Evolutionary conservation across 331 rosid genomes (phyloP).

Genomic region (Cucumis variabilis): DNA sequence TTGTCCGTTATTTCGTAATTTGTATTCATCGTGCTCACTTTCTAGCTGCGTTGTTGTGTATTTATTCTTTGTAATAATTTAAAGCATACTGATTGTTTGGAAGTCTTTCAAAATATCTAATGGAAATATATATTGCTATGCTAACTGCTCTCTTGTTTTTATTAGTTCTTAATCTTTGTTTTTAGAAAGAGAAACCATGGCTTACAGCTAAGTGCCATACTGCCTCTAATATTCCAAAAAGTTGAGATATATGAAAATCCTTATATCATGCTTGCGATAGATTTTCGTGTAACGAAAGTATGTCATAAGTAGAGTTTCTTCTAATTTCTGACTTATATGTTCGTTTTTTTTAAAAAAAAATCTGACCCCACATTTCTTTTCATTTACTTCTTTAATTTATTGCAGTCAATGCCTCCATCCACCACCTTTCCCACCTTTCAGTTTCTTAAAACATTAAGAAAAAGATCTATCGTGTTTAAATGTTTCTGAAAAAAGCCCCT

Average conservation of each 20-base stretch:
- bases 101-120: background rate
- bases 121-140: background rate
- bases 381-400: background rate
- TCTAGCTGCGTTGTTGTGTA: background rate
- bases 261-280: background rate
- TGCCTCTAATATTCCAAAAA: background rate
- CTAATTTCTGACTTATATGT: background rate
- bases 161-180: background rate
- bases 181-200: background rate
- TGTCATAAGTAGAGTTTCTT: background rate
- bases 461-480: background rate
- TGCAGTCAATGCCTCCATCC: background rate
- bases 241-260: background rate
- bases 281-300: background rate
- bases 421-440: slow-evolving; percentile 3
- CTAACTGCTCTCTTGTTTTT: slow-evolving; percentile 6
- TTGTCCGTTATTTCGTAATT: background rate
- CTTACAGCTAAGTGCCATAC: background rate
- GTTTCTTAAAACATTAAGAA: background rate
- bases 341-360: background rate
- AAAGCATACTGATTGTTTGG: background rate
- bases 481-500: background rate
- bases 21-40: background rate
- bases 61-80: background rate
- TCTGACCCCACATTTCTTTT: background rate